Percentiles rank a stretch among this genome's conserved stretches.
Conservation (phyloP, 2,329 filamentous ascomycete genomes). For the Monilinia aucupariae region DNA sequence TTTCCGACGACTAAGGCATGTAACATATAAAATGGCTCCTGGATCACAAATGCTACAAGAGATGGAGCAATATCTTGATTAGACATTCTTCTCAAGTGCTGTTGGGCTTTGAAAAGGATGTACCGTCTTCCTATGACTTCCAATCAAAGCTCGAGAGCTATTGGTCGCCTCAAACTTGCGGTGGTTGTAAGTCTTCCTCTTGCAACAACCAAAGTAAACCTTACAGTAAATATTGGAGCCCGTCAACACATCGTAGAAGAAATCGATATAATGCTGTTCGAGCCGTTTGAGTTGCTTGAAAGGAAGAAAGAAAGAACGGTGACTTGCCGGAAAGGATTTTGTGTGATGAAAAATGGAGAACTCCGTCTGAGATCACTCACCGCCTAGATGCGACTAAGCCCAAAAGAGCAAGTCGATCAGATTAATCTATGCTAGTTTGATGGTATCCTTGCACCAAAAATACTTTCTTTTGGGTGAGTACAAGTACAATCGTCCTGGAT, state of each 20-base stretch:
- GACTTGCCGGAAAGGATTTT: neutral
- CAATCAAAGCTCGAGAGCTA: slow-evolving; percentile 34
- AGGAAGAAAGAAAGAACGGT: slow-evolving; percentile 14
- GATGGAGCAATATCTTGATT: neutral
- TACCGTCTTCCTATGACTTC: slow-evolving; percentile 36
- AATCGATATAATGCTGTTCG: slow-evolving; percentile 31
- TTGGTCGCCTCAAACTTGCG: slow-evolving; percentile 37
- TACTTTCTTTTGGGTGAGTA: too few relatives aligned
- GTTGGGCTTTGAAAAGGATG: slow-evolving; percentile 17
- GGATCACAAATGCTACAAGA: neutral
- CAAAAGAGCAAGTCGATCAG: too few relatives aligned
- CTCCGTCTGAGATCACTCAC: neutral
- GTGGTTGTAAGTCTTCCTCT: slow-evolving; percentile 30
- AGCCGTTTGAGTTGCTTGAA: slow-evolving; percentile 31
- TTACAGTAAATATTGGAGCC: slow-evolving; percentile 24
- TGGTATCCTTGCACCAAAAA: neutral
- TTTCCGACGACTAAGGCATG: neutral
- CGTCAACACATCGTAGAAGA: slow-evolving; percentile 31
- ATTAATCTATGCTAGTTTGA: too few relatives aligned
- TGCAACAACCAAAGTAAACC: slow-evolving; percentile 31
- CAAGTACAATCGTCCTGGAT: too few relatives aligned
- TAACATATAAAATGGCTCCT: neutral
- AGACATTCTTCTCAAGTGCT: neutral
- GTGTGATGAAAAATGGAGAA: neutral
- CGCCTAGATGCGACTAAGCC: neutral